Evolutionary conservation across 164 flowering plant species (phyloP).

Genomic region (Paratinospora sagittata): DNA sequence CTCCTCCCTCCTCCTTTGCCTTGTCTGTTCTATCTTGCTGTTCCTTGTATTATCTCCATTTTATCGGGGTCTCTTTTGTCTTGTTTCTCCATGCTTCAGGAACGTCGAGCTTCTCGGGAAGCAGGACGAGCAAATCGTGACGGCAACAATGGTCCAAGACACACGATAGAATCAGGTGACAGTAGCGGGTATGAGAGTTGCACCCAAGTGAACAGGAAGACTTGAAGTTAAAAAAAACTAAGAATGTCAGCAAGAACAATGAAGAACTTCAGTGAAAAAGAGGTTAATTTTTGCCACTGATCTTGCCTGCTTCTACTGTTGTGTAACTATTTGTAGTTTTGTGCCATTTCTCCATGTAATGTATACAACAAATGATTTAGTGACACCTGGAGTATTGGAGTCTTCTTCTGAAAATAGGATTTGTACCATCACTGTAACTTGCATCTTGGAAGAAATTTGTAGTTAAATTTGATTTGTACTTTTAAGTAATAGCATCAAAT

Average conservation of each 20-base stretch:
- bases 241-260: constrained; percentile 28
- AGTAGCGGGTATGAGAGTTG: constrained; percentile 76
- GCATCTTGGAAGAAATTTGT: constrained; percentile 6
- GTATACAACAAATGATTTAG: constrained; percentile 7
- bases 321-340: constrained; percentile 3
- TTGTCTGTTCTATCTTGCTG: neutral
- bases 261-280: neutral
- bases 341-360: neutral
- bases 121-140: constrained; percentile 34
- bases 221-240: constrained; percentile 35
- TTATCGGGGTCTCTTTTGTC: neutral
- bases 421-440: neutral
- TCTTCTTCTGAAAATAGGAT: neutral
- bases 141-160: constrained; percentile 29
- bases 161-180: constrained; percentile 55
- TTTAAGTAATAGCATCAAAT: neutral
- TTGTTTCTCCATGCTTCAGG: constrained; percentile 29
- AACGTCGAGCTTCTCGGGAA: constrained; percentile 44
- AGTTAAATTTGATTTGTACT: neutral
- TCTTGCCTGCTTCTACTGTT: neutral
- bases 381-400: neutral
- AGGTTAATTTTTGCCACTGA: constrained; percentile 1
- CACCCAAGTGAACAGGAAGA: constrained; percentile 30
- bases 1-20: neutral
- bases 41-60: neutral